Conservation (phyloP, 805 yeast genomes). For the Suhomyces canberraensis region DNA sequence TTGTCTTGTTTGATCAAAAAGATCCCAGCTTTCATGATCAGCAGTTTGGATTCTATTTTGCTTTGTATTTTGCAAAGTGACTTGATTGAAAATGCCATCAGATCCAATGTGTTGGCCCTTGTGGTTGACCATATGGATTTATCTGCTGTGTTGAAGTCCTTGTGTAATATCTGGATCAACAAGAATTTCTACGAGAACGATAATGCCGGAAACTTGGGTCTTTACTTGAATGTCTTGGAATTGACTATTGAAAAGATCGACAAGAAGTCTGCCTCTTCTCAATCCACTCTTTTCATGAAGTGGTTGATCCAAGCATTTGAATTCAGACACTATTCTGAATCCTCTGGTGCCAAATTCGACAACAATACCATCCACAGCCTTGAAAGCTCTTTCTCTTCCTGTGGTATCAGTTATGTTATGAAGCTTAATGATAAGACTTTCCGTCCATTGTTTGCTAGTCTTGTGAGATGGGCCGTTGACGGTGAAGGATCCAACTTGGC, state of each 20-base stretch:
- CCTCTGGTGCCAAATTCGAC: conserved; percentile 48
- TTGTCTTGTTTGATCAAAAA: conserved; percentile 74
- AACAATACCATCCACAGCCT: conserved; percentile 74
- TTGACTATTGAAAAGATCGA: conserved; percentile 62
- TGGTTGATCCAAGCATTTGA: conserved; percentile 72
- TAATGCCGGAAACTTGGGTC: conserved; percentile 48
- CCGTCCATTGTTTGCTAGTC: conserved; percentile 84
- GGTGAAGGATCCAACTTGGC: conserved; percentile 63
- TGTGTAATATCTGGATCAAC: conserved; percentile 60
- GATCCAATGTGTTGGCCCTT: conserved; percentile 59
- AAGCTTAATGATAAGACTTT: conserved; percentile 91
- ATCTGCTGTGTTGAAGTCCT: conserved; percentile 56
- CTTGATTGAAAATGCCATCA: conserved; percentile 55
- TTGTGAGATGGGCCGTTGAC: conserved; percentile 89
- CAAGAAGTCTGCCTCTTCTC: conserved; percentile 71
- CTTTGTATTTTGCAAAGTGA: conserved; percentile 54
- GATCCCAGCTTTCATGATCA: conserved; percentile 79
- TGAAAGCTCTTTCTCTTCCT: conserved; percentile 69
- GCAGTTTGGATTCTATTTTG: conserved; percentile 63
- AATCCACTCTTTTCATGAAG: conserved; percentile 63
- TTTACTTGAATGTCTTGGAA: conserved; percentile 68
- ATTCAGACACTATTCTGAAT: conserved; percentile 49
- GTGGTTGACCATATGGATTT: conserved; percentile 67
- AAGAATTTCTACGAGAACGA: conserved; percentile 32
- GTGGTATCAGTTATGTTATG: conserved; percentile 76